Conservation (phyloP, 352 stramenopile genomes). For the Phytophthora fragariaefolia region DNA sequence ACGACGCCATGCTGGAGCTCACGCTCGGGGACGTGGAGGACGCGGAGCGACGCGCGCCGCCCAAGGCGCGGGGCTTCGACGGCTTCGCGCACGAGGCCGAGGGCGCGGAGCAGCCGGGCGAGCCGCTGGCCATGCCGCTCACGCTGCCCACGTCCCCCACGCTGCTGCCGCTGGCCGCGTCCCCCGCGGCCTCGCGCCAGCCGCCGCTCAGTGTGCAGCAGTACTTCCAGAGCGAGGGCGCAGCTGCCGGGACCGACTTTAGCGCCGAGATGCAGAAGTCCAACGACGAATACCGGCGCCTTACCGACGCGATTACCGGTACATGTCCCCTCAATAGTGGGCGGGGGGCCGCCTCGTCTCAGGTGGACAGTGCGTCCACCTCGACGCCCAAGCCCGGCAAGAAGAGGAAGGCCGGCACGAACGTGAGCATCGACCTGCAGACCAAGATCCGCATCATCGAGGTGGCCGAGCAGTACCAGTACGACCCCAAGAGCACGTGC, state of each 20-base stretch:
- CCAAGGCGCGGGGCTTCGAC: constrained; percentile 25
- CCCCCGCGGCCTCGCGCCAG: constrained; percentile 25
- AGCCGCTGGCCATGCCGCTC: constrained; percentile 37
- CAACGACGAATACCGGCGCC: constrained; percentile 53
- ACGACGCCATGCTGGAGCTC: constrained; percentile 52
- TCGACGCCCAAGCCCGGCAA: constrained; percentile 33
- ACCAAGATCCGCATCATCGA: constrained; percentile 89
- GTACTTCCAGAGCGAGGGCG: constrained; percentile 51
- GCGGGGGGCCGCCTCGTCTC: constrained; percentile 9
- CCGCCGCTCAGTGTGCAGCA: constrained; percentile 41
- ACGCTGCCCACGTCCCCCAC: constrained; percentile 54
- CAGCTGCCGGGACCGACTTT: constrained; percentile 37
- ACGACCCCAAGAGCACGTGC: constrained; percentile 65
- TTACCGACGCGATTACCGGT: constrained; percentile 40
- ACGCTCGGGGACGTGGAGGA: constrained; percentile 47
- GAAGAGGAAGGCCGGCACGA: constrained; percentile 68
- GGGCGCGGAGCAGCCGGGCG: constrained; percentile 12
- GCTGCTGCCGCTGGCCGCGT: constrained; percentile 51
- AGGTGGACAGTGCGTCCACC: constrained; percentile 10
- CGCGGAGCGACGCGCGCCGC: constrained; percentile 13
- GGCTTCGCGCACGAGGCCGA: constrained; percentile 33
- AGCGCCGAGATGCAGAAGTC: constrained; percentile 54
- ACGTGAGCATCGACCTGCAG: constrained; percentile 81
- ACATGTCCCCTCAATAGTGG: constrained; percentile 9
- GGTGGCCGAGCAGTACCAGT: constrained; percentile 82